A percentile compares a stretch with the other conserved stretches of the same genome.
phyloP scores from a whole-genome alignment of 805 yeast species.

The Metschnikowia drakensbergensis region DNA sequence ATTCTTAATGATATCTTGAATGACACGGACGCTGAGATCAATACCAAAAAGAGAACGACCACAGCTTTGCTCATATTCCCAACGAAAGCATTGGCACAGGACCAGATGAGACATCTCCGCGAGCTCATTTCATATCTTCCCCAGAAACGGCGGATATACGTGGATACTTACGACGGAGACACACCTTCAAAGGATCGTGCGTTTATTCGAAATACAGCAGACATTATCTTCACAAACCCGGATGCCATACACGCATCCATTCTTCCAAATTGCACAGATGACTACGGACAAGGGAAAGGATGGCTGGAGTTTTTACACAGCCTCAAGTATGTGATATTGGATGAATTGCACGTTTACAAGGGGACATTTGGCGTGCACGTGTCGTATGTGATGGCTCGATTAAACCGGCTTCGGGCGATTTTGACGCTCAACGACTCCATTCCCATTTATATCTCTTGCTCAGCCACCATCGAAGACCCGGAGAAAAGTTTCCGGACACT shows the following conservation, averaged over 20 bases:
- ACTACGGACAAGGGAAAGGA: slow-evolving; percentile 19
- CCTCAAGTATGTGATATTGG: slow-evolving; percentile 73
- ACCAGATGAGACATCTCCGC: slow-evolving; percentile 79
- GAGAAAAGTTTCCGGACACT: slow-evolving; percentile 64
- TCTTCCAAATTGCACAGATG: slow-evolving; percentile 54
- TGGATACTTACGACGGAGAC: slow-evolving; percentile 92
- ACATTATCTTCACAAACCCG: slow-evolving; percentile 89
- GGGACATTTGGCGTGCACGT: slow-evolving; percentile 95
- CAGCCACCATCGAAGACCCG: slow-evolving; percentile 87
- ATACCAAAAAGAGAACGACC: slow-evolving; percentile 25
- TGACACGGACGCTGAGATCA: slow-evolving; percentile 34
- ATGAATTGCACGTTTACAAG: slow-evolving; percentile 80
- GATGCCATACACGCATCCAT: slow-evolving; percentile 87
- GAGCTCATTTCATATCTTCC: slow-evolving; percentile 51
- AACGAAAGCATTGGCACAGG: slow-evolving; percentile 96
- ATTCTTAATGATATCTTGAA: slow-evolving; percentile 49
- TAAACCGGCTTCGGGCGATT: slow-evolving; percentile 51
- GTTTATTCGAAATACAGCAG: slow-evolving; percentile 56
- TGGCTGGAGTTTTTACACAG: slow-evolving; percentile 70
- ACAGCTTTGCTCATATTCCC: slow-evolving; percentile 91
- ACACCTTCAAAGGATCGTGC: slow-evolving; percentile 59
- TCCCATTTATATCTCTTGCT: slow-evolving; percentile 77
- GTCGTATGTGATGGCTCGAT: slow-evolving; percentile 74
- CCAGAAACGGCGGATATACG: slow-evolving; percentile 42
- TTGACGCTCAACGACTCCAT: slow-evolving; percentile 5